Conservation (phyloP, 208 protist species). For the Strigomonas galati region DNA sequence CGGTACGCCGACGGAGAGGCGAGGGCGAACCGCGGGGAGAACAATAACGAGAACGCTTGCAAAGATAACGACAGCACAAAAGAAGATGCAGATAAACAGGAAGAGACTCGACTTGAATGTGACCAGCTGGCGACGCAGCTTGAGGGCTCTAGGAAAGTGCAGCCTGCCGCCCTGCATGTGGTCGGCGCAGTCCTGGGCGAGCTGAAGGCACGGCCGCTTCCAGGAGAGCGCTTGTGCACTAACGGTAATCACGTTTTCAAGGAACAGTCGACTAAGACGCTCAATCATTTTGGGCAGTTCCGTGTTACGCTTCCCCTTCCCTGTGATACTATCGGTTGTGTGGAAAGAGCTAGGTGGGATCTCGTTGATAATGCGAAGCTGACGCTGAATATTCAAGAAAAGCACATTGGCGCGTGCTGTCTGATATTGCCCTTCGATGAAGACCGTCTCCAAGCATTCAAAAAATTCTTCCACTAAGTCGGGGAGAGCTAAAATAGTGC, state of each 20-base stretch:
- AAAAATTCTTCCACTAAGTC: slow-evolving; percentile 67
- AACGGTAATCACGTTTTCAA: slow-evolving; percentile 65
- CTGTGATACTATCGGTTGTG: slow-evolving; percentile 22
- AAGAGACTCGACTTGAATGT: slow-evolving; percentile 44
- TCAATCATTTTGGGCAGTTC: slow-evolving; percentile 68
- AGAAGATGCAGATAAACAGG: slow-evolving; percentile 39
- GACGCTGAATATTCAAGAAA: slow-evolving; percentile 63
- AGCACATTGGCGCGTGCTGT: slow-evolving; percentile 39
- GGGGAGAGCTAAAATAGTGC: slow-evolving; percentile 56
- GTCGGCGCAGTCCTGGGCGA: slow-evolving; percentile 70
- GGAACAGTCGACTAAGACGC: slow-evolving; percentile 62
- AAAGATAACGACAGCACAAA: slow-evolving; percentile 45
- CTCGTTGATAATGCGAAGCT: slow-evolving; percentile 37
- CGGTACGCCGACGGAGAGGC: slow-evolving; percentile 28
- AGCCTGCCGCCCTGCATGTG: slow-evolving; percentile 52
- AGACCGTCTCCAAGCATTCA: slow-evolving; percentile 56
- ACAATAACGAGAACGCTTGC: slow-evolving; percentile 40
- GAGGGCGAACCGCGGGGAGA: slow-evolving; percentile 44
- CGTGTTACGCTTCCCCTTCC: slow-evolving; percentile 24
- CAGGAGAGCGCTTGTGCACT: slow-evolving; percentile 68
- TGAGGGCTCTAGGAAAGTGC: slow-evolving; percentile 47
- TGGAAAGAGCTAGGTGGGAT: slow-evolving; percentile 45
- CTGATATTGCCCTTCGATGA: slow-evolving; percentile 47
- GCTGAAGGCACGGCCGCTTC: slow-evolving; percentile 60
- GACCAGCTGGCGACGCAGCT: slow-evolving; percentile 41